Percentiles rank a stretch among this genome's conserved stretches.
Conservation (phyloP, 345 rosid species). For the Pelargonium nanum region DNA sequence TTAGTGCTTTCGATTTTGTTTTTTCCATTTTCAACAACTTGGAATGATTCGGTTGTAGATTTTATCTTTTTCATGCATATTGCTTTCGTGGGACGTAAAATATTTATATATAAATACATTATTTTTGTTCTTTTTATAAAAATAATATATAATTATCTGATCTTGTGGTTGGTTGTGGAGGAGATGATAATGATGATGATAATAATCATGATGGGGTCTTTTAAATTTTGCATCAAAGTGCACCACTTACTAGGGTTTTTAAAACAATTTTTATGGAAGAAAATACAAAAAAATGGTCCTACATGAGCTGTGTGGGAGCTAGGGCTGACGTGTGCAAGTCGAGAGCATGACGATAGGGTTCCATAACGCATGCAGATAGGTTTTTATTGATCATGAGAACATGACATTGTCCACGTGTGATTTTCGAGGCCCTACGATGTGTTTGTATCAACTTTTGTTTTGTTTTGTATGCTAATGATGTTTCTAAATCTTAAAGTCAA, state of each 20-base stretch:
- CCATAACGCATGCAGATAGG: background rate
- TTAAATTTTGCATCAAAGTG: background rate
- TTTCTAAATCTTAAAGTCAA: background rate
- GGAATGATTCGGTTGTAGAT: conserved; percentile 65
- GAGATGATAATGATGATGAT: background rate
- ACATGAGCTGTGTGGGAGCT: too few species aligned
- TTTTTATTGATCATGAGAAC: background rate
- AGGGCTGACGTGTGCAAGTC: background rate
- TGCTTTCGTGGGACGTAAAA: conserved; percentile 80
- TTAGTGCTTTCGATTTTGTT: conserved; percentile 22
- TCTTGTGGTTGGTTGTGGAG: too few species aligned
- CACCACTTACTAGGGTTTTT: background rate
- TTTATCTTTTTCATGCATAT: conserved; percentile 72
- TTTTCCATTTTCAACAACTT: conserved; percentile 26
- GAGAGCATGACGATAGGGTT: background rate
- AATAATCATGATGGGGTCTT: background rate
- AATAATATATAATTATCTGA: background rate
- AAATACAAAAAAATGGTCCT: too few species aligned
- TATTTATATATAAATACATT: conserved; percentile 6
- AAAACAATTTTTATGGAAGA: background rate
- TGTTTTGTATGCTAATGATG: background rate
- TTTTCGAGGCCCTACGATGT: background rate
- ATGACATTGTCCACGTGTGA: background rate
- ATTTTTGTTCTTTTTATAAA: too few species aligned
- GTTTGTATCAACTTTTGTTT: background rate